phyloP scores from a whole-genome alignment of 805 yeast genomes.

The Zygoascus bituminiphila region DNA sequence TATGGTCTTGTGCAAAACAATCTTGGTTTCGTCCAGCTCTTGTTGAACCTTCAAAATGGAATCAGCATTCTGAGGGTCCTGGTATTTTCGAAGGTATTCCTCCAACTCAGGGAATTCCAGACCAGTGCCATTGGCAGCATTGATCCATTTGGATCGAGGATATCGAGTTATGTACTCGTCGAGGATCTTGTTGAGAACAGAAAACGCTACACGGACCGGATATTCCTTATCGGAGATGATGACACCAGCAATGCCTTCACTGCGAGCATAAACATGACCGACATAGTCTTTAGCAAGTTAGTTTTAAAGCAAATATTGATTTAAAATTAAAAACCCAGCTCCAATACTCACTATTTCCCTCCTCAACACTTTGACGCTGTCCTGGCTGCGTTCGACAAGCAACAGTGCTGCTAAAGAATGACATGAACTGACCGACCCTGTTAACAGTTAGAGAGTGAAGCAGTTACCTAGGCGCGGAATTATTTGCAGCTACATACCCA shows the following conservation, averaged over 20 bases:
- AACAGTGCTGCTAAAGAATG: conserved; percentile 86
- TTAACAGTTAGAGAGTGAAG: neutral
- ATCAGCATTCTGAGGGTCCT: conserved; percentile 96
- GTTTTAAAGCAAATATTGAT: neutral
- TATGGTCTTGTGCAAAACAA: conserved; percentile 90
- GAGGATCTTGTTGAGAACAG: conserved; percentile 77
- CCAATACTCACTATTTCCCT: conserved; percentile 38
- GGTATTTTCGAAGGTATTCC: conserved; percentile 70
- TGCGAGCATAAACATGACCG: conserved; percentile 84
- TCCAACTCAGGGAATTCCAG: conserved; percentile 55
- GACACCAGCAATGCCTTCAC: conserved; percentile 89
- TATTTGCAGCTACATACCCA: conserved; percentile 32
- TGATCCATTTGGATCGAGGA: conserved; percentile 63
- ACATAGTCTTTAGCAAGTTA: conserved; percentile 44
- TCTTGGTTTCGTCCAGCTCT: conserved; percentile 95
- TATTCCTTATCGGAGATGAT: conserved; percentile 90
- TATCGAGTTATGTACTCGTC: conserved; percentile 85
- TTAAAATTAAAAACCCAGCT: neutral
- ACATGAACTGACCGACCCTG: conserved; percentile 85
- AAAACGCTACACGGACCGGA: conserved; percentile 94
- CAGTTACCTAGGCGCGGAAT: neutral
- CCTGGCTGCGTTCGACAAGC: conserved; percentile 82
- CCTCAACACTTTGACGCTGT: conserved; percentile 91
- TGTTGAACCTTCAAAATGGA: conserved; percentile 95
- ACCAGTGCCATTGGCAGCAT: conserved; percentile 33